Evolutionary conservation across 305 asterid species (phyloP).

Genomic region (Rubia peregrina): DNA sequence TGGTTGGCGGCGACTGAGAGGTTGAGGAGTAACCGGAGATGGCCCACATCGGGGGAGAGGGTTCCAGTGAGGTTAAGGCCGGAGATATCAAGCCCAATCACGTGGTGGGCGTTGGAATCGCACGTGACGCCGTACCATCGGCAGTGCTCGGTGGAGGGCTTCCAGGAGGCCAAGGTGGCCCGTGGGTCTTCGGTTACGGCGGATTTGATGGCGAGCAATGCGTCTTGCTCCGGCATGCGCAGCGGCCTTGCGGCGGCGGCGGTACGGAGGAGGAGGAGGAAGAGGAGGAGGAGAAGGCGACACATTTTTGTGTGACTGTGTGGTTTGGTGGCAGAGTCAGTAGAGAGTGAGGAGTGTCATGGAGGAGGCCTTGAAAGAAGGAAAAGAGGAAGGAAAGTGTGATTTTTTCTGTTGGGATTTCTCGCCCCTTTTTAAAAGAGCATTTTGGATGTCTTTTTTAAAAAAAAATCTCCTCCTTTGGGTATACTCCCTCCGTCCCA

Average conservation of each 20-base stretch:
- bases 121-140: conserved; percentile 67
- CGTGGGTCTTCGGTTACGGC: conserved; percentile 55
- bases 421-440: not conserved
- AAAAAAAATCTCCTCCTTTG: too few relatives aligned
- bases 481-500: too few relatives aligned
- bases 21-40: conserved; percentile 49
- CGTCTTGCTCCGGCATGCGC: conserved; percentile 43
- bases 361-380: not conserved
- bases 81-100: conserved; percentile 56
- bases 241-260: conserved; percentile 31
- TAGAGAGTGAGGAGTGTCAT: not conserved
- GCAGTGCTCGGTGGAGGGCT: conserved; percentile 44
- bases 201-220: conserved; percentile 58
- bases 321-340: not conserved
- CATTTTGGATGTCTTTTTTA: not conserved
- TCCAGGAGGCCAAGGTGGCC: conserved; percentile 55
- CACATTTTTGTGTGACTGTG: conserved; percentile 31
- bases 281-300: conserved; percentile 25
- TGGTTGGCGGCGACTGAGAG: conserved; percentile 54
- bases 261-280: conserved; percentile 22
- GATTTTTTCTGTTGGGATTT: not conserved
- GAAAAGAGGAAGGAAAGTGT: conserved; percentile 2
- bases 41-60: conserved; percentile 49
- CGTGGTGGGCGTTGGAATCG: conserved; percentile 50
- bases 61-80: conserved; percentile 47